Percentiles rank a stretch among this genome's conserved stretches.
Evolutionary conservation across 192 early-diverging fungal species (phyloP).

Genomic region (Coemansia asiatica): DNA sequence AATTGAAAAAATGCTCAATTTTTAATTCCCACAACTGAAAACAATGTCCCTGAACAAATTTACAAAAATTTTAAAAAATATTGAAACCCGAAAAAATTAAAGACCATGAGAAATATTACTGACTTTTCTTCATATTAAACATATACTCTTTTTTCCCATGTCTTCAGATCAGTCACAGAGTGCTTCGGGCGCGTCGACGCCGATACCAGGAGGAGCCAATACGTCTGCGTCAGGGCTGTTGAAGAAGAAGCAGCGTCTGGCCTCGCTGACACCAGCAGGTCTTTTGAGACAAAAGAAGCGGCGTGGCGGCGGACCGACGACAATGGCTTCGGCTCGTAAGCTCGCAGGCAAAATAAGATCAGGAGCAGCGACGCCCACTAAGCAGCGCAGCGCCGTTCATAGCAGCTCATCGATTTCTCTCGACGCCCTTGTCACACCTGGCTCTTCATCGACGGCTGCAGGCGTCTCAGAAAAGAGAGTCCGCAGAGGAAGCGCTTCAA

Average conservation of each 20-base stretch:
- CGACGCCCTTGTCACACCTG: background rate
- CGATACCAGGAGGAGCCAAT: background rate
- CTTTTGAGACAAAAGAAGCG: conserved; percentile 35
- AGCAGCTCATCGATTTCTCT: conserved; percentile 7
- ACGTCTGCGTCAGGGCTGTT: background rate
- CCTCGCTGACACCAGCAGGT: conserved; percentile 26
- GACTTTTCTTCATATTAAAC: too few relatives aligned
- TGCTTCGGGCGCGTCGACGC: background rate
- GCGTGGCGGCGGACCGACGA: conserved; percentile 18
- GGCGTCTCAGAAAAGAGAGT: background rate
- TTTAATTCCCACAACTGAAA: too few relatives aligned
- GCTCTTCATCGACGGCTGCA: background rate
- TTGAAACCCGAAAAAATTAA: too few relatives aligned
- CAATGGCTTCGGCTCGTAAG: conserved; percentile 14
- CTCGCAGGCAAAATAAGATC: conserved; percentile 18
- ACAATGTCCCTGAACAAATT: too few relatives aligned
- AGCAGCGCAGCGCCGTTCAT: conserved; percentile 8
- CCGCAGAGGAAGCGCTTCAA: background rate
- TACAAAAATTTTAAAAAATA: too few relatives aligned
- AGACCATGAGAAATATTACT: too few relatives aligned
- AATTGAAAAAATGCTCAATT: background rate
- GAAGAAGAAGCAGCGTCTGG: conserved; percentile 36
- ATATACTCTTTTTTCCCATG: background rate
- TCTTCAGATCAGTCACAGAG: conserved; percentile 4
- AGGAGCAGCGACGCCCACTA: conserved; percentile 19